phyloP scores from a whole-genome alignment of 2,329 filamentous ascomycete genomes.

The Verticillium klebahnii region DNA sequence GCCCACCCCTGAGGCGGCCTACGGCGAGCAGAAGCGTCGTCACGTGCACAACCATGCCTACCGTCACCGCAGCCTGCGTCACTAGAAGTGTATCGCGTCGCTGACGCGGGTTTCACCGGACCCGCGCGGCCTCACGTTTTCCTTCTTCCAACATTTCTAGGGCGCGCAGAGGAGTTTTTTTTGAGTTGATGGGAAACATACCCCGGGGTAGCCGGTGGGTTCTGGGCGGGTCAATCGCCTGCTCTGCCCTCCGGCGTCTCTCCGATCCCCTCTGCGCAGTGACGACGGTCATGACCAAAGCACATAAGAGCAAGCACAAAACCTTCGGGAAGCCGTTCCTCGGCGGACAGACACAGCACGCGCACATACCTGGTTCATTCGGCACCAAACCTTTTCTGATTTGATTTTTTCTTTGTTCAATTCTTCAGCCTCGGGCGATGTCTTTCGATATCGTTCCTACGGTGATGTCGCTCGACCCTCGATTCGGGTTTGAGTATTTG shows the following conservation, averaged over 20 bases:
- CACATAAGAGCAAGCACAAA: background rate
- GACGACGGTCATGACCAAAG: slow-evolving; percentile 2
- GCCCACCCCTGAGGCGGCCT: slow-evolving; percentile 13
- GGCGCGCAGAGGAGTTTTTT: slow-evolving; percentile 1
- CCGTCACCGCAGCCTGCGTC: slow-evolving; percentile 25
- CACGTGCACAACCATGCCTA: slow-evolving; percentile 31
- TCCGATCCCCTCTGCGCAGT: background rate
- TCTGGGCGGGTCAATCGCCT: background rate
- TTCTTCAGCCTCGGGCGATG: too few relatives aligned
- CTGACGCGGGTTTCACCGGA: background rate
- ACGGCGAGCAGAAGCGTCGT: slow-evolving; percentile 24
- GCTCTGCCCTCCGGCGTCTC: background rate
- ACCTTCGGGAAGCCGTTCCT: background rate
- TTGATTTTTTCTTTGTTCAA: background rate
- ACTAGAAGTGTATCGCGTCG: slow-evolving; percentile 13
- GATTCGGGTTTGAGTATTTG: slow-evolving; percentile 3
- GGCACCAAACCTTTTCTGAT: background rate
- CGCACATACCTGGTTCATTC: background rate
- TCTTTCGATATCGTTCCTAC: background rate
- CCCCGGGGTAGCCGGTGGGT: background rate
- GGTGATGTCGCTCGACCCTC: background rate
- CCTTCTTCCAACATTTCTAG: slow-evolving; percentile 10
- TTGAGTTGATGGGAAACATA: background rate
- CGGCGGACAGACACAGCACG: background rate
- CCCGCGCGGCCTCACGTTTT: slow-evolving; percentile 6